A percentile compares a stretch with the other conserved stretches of the same genome.
Evolutionary conservation across 208 protist species (phyloP).

Genomic region (Trypanosoma cruzi): DNA sequence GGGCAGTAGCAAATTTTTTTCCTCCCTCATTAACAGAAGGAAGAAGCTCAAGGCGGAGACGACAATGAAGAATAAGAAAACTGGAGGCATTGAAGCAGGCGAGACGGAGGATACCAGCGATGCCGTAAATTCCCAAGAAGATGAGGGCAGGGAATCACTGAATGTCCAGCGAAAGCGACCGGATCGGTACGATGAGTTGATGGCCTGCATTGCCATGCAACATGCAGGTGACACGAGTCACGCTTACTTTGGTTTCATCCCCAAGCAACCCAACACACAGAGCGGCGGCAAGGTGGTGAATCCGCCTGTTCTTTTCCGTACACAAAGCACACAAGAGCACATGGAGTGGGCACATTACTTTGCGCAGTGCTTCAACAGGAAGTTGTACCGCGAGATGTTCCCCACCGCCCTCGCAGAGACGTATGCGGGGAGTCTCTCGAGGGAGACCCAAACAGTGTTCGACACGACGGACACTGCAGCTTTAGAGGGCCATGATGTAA

Average conservation of each 20-base stretch:
- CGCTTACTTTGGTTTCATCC: constrained; percentile 39
- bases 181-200: constrained; percentile 21
- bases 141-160: not conserved
- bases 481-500: not conserved
- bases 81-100: not conserved
- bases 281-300: constrained; percentile 16
- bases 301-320: constrained; percentile 49
- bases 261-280: constrained; percentile 9
- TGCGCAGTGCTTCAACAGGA: constrained; percentile 41
- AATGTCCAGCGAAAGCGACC: not conserved
- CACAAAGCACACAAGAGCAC: constrained; percentile 32
- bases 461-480: not conserved
- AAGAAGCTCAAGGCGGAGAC: not conserved
- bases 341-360: constrained; percentile 54
- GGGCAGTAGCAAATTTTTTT: constrained; percentile 2
- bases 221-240: constrained; percentile 11
- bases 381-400: constrained; percentile 49
- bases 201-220: constrained; percentile 12
- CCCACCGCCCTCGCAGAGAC: constrained; percentile 28
- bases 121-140: constrained; percentile 7
- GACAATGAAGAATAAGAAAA: not conserved
- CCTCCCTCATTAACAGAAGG: not conserved
- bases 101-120: not conserved
- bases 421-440: constrained; percentile 13
- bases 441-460: constrained; percentile 19